Evolutionary conservation across 345 rosid genomes (phyloP), one percentile per base, ranked within the genome.

Genomic region (Brassica incana): DNA sequence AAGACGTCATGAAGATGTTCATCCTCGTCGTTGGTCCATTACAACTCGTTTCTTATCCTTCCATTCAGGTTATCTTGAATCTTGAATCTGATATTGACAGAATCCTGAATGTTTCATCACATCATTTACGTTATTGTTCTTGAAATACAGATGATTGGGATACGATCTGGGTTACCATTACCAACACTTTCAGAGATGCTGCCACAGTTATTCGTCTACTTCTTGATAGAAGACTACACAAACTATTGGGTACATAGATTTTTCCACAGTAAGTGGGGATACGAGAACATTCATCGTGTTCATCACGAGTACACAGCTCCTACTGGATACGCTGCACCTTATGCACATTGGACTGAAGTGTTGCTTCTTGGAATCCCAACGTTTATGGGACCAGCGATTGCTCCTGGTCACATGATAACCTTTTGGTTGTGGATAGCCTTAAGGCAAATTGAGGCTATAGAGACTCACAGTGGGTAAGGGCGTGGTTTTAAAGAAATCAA

Each of bases 381-480:
- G 61, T 54, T 54, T 54, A 54, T 54, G 61, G 61, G 61, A 54
- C 61, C 61, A 16, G 61, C 61, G 61, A 54, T 54, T 54, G 25
- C 61, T 54, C 61, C 61, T 54, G 23, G 61, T 16, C 61, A 54
- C 61, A 54, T 54, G 61, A 54, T 54, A 54, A 54, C 61, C 61
- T 54, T 54, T 54, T 54, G 61, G 61, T 54, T 54, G 61, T 54
- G 61, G 61, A 54, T 54, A n/a, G 61, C 61, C 18, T 54, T 54
- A 54, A 54, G 61, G 23, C 61, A 54, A 8, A 16, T 7, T 16
- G 61, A 54, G 61, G 61, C 61, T 16, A 54, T 54, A 54, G 61
- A 54, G 61, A 54, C 61, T 16, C 61, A 54, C 61, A 54, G 61
- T 54, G 61, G 61, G 61, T 54, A 54, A 54, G 61, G 61, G 61